A percentile compares a stretch with the other conserved stretches of the same genome.
These are phyloP conservation scores for Cercospora nicotianae DNA, from an alignment of 2,329 filamentous ascomycete species.

Conservation along the genomic window DNA sequence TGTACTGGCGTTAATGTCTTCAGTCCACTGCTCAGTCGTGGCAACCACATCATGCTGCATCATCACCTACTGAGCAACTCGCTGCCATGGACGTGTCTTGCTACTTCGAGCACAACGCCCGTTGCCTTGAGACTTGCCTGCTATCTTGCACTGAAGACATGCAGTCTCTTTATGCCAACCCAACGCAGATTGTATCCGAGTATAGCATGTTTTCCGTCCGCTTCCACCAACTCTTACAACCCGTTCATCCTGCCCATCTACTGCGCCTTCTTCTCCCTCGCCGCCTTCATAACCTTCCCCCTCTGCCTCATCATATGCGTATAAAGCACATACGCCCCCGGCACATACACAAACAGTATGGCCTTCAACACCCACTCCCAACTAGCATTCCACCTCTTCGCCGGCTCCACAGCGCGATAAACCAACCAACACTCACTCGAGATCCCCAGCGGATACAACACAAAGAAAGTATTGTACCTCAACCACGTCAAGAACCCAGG, in stretches of 20 bases:
- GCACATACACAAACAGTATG: conserved; percentile 74
- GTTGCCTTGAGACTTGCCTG: background rate
- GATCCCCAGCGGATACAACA: conserved; percentile 92
- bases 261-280: conserved; percentile 47
- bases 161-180: too few species aligned
- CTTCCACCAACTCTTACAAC: background rate
- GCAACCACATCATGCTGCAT: background rate
- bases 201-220: background rate
- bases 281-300: conserved; percentile 69
- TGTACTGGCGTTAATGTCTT: background rate
- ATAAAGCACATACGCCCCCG: conserved; percentile 83
- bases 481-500: conserved; percentile 73
- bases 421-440: conserved; percentile 82
- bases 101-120: too few species aligned
- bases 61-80: background rate
- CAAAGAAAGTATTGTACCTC: conserved; percentile 85
- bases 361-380: conserved; percentile 62
- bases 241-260: conserved; percentile 9
- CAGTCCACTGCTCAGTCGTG: background rate
- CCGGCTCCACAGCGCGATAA: conserved; percentile 64
- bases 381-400: conserved; percentile 51
- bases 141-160: background rate
- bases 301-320: conserved; percentile 94
- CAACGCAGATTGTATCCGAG: background rate
- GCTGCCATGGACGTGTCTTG: too few species aligned